These are phyloP conservation scores for Corynascus novoguineensis DNA, from an alignment of 495 filamentous ascomycete species.

Conservation along the genomic window DNA sequence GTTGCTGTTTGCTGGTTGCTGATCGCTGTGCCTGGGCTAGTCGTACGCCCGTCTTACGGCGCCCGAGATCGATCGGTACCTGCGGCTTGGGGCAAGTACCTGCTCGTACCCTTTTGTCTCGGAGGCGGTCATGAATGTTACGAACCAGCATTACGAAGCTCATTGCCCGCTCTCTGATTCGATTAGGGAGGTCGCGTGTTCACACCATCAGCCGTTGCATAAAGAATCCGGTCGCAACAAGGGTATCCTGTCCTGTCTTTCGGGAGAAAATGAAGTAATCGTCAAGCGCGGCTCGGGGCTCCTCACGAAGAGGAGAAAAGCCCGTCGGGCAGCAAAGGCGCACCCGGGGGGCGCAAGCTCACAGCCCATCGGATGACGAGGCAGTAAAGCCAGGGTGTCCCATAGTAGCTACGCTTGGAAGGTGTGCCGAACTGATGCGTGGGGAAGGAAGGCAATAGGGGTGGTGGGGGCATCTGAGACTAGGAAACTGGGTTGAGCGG, in stretches of 20 bases:
- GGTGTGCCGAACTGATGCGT: constrained; percentile 2
- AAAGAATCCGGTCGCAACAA: constrained; percentile 11
- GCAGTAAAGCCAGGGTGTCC: constrained; percentile 3
- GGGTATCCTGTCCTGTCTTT: constrained; percentile 11
- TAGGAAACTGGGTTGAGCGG: background rate
- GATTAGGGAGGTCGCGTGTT: constrained; percentile 13
- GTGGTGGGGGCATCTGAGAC: background rate
- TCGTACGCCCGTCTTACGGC: background rate
- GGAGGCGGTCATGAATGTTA: background rate
- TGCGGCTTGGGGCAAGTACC: constrained; percentile 18
- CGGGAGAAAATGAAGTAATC: background rate
- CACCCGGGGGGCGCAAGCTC: constrained; percentile 9
- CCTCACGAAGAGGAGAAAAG: background rate
- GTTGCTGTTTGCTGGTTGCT: background rate
- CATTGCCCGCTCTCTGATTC: constrained; percentile 6
- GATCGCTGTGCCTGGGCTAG: too few species aligned
- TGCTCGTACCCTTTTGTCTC: constrained; percentile 22
- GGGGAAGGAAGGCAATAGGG: constrained; percentile 1
- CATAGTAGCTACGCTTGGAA: constrained; percentile 2
- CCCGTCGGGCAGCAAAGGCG: constrained; percentile 23
- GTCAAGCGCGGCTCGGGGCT: constrained; percentile 15
- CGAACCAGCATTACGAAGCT: background rate
- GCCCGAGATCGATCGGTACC: constrained; percentile 17
- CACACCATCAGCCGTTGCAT: constrained; percentile 17
- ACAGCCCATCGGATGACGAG: constrained; percentile 14